A percentile compares a stretch with the other conserved stretches of the same genome.
phyloP scores from a whole-genome alignment of 768 basidiomycete genomes.

The Pulveroboletus frians region DNA sequence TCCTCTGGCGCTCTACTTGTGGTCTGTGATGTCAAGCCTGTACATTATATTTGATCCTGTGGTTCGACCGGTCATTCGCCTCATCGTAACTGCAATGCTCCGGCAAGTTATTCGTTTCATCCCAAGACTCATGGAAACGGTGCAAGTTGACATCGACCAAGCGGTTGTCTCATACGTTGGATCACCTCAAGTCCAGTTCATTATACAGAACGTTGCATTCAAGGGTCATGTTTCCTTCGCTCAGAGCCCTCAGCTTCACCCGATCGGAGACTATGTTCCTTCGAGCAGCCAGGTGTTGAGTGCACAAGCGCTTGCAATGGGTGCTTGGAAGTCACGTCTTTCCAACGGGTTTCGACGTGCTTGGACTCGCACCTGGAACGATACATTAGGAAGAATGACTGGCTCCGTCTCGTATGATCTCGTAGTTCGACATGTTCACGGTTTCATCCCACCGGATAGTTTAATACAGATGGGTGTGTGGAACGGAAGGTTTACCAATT shows the following conservation, averaged over 20 bases:
- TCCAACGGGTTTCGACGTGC: slow-evolving; percentile 57
- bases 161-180: slow-evolving; percentile 48
- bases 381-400: slow-evolving; percentile 60
- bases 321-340: slow-evolving; percentile 61
- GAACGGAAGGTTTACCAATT: neutral
- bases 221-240: slow-evolving; percentile 53
- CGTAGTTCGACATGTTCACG: slow-evolving; percentile 43
- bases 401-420: slow-evolving; percentile 52
- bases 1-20: slow-evolving; percentile 31
- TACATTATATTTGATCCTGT: slow-evolving; percentile 51
- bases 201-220: slow-evolving; percentile 45
- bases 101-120: slow-evolving; percentile 59
- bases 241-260: slow-evolving; percentile 37
- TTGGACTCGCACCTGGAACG: slow-evolving; percentile 65
- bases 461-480: slow-evolving; percentile 28
- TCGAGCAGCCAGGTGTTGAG: slow-evolving; percentile 14
- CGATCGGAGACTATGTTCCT: slow-evolving; percentile 9
- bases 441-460: slow-evolving; percentile 31
- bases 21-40: slow-evolving; percentile 31
- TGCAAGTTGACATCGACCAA: slow-evolving; percentile 63
- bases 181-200: slow-evolving; percentile 48
- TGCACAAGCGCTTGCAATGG: slow-evolving; percentile 42
- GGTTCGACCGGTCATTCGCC: slow-evolving; percentile 57
- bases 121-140: slow-evolving; percentile 60
- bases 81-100: slow-evolving; percentile 47